Evolutionary conservation across 2,329 filamentous ascomycete species (phyloP), one percentile per base, ranked within the genome.

Genomic region (Claviceps sp.): DNA sequence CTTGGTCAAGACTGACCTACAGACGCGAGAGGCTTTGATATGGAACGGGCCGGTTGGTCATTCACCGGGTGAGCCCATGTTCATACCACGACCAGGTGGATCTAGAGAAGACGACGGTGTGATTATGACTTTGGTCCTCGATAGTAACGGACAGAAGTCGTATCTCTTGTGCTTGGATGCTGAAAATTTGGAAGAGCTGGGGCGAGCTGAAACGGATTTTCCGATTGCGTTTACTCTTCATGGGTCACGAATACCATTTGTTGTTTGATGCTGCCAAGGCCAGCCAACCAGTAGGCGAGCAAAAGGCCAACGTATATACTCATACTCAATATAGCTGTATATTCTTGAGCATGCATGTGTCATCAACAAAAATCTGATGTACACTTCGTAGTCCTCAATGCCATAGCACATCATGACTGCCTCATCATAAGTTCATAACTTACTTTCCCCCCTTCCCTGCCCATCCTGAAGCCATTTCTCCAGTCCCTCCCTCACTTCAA

Each of bases 41-140:
- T 88, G 84, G 84, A 71, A 75, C 11, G 71, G 71, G 0, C 69
- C 71, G 0, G 62, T 67, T 1, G 80, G 76, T 0, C 82, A 87
- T 58, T 83, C 80, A 0, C 84, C 85, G 0, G 79, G 83, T 1
- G 85, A 88, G 63, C 72, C 83, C 0, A 79, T 88, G 36, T 88
- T 87, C 55, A 71, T 88, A 1, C 68, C 75, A 1, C 60, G 66
- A 7, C 68, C 70, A 4, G 66, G 60, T 5, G 63, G 69, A 0
- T 58, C 56, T 4, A 71, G 68, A 0, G 82, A 86, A 60, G 83
- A 87, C 57, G 79, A 81, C 51, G 82, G 82, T 0, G 74, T 80
- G 1, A 52, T 86, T 20, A 60, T 86, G 52, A 78, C 70, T 46
- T 74, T 87, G 1, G 77, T 87, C 4, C 69, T 87, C 2, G 79